Conservation (phyloP, 2,329 filamentous ascomycete genomes). For the Xylariales sp. region DNA sequence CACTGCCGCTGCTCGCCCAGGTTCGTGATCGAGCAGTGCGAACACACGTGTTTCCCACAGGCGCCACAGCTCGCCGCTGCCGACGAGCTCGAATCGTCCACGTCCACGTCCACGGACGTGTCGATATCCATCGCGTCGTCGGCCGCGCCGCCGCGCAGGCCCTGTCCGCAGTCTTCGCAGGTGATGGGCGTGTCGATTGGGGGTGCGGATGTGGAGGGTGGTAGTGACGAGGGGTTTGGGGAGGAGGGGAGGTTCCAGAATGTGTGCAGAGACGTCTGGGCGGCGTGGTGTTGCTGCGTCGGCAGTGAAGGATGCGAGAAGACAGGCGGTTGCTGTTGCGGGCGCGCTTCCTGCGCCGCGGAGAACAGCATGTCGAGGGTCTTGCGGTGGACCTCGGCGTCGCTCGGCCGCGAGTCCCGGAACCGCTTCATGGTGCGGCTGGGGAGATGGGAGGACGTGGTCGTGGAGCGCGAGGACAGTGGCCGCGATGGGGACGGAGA, state of each 20-base stretch:
- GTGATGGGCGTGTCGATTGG: conserved; percentile 25
- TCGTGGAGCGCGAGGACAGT: conserved; percentile 19
- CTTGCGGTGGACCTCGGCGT: conserved; percentile 51
- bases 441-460: conserved; percentile 40
- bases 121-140: conserved; percentile 38
- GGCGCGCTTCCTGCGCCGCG: conserved; percentile 35
- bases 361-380: conserved; percentile 41
- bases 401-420: conserved; percentile 54
- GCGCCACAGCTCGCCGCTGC: conserved; percentile 36
- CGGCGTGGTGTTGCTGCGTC: conserved; percentile 16
- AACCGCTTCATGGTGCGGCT: conserved; percentile 59
- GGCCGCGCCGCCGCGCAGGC: conserved; percentile 18
- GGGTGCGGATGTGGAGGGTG: conserved; percentile 8
- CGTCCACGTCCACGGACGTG: conserved; percentile 30
- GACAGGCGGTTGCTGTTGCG: conserved; percentile 17
- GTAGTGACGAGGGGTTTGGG: conserved; percentile 19
- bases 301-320: not conserved
- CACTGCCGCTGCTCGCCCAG: conserved; percentile 50
- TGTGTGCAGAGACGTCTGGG: conserved; percentile 51
- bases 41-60: conserved; percentile 54
- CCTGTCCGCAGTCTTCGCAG: conserved; percentile 51
- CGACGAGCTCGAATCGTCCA: conserved; percentile 30
- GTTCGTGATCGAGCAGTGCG: conserved; percentile 55
- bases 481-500: conserved; percentile 24
- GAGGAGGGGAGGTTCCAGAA: conserved; percentile 54